Percentiles rank a stretch among this genome's conserved stretches.
phyloP scores from a whole-genome alignment of 352 stramenopile species.

The Phytophthora vignae region DNA sequence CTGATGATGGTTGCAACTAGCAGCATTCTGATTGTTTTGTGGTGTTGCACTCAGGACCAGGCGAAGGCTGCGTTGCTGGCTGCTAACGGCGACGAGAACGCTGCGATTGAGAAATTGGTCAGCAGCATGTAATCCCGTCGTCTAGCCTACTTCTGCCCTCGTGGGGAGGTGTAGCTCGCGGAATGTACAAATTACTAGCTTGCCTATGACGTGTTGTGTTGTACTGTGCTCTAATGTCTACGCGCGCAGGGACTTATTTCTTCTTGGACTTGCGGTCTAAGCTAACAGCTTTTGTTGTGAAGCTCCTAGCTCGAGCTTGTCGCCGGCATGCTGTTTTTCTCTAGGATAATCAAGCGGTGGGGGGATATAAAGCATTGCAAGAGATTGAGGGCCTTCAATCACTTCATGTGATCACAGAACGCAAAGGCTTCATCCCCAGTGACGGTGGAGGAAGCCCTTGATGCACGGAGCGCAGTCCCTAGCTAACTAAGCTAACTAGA shows the following conservation, averaged over 20 bases:
- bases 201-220: slow-evolving; percentile 3
- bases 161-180: slow-evolving; percentile 13
- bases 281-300: too few species aligned
- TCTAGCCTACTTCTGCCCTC: background rate
- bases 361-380: too few species aligned
- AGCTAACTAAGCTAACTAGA: too few species aligned
- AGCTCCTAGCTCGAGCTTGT: too few species aligned
- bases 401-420: too few species aligned
- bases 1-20: background rate
- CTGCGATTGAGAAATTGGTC: slow-evolving; percentile 86
- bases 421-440: too few species aligned
- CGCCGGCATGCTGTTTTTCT: too few species aligned
- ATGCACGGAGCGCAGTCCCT: too few species aligned
- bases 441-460: too few species aligned
- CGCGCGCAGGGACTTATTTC: slow-evolving; percentile 33
- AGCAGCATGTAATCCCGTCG: slow-evolving; percentile 64
- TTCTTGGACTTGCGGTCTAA: slow-evolving; percentile 39
- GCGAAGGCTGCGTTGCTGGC: slow-evolving; percentile 71
- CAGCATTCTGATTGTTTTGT: background rate
- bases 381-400: too few species aligned
- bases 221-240: background rate
- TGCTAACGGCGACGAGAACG: slow-evolving; percentile 87
- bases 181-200: slow-evolving; percentile 36
- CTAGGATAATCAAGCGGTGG: too few species aligned
- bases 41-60: slow-evolving; percentile 52